Base-by-base conservation (phyloP, 1,139 yeast species). In the Diutina neorugosa region DNA sequence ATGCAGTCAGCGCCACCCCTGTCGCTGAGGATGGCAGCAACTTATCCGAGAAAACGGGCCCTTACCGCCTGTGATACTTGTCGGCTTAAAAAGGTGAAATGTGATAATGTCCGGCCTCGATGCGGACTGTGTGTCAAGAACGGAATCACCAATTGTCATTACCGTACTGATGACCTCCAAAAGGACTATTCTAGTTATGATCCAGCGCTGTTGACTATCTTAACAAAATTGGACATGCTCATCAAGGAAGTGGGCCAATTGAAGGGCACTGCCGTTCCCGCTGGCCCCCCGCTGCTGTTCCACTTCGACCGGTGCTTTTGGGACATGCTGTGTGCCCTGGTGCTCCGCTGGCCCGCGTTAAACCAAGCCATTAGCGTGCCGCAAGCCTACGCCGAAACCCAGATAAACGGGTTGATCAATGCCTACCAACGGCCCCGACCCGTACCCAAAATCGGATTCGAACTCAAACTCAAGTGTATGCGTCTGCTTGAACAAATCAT, bases 21-120 rank as follows among this genome's bases (percentile, higher is more conserved):
- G 21, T 8, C 23, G 23, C 20, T 25, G 18, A 27, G 44, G 6
- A 37, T 23, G 27, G 41, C 63, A 0, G 57, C 60, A 2, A 52
- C 60, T 1, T 51, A 51, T 41, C 63, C 71, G 4, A 57, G 80
- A 40, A 69, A 69, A 58, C 60, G 80, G 43, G 74, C 77, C 0
- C 60, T 70, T 25, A 71, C 78, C 0, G 79, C 81, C 0, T 76
- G 81, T 60, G 79, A 74, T 55, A 65, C 72, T 2, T 77, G 81
- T 58, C 67, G 81, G 31, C 54, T 68, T 37, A 74, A 73, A 57
- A 77, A 77, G 58, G 69, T 74, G 54, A 74, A 76, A 58, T 79
- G 84, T 67, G 83, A 79, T 59, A 73, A 80, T 54, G 62, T 60
- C 31, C 67, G 77, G 57, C 84, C 84, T 1, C 59, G 66, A 21